Evolutionary conservation across 805 yeast species (phyloP), one percentile per base, ranked within the genome.

Genomic region (Starmerella powellii): DNA sequence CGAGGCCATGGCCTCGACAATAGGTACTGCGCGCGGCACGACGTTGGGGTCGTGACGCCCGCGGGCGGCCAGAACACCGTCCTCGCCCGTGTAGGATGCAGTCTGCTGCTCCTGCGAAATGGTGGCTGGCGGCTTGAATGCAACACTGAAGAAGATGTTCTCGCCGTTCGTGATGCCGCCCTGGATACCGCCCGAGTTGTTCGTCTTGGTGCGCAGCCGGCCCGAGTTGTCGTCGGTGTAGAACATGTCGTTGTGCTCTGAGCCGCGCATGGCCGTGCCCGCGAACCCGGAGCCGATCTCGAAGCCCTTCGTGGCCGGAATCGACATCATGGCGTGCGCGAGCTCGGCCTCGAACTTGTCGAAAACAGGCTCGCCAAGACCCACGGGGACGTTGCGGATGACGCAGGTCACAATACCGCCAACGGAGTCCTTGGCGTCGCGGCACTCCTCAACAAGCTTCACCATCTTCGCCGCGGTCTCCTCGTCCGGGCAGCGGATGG

Each of bases 41-140:
- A 91, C 98, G 57, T 87, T 84, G 27, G 98, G 98, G 61, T 91
- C 98, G 58, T 91, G 98, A 72, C 98, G 82, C 43, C 98, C 98
- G 62, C 88, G 79, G 28, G 98, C 95, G 40, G 91, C 94, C 46
- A 91, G 70, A 8, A 79, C 75, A 58, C 98, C 98, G 38, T 67
- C 76, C 52, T 73, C 71, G 56, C 98, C 98, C 20, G 82, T 87
- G 65, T 87, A 91, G 37, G 91, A 74, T 21, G 85, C 74, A 15
- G 98, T 91, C 32, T 70, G 64, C 68, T 91, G 98, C 56, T 81
- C 91, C 68, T 87, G 93, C 40, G 91, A 77, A 53, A 91, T 91
- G 32, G 98, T 91, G 38, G 98, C 98, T 15, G 95, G 96, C 2
- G 97, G 87, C 68, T 91, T 91, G 76, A 91, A 91, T 3, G 97